Percentiles rank a stretch among this genome's conserved stretches.
These are phyloP conservation scores for Cicer bijugum DNA, from an alignment of 306 rosid genomes.

Conservation along the genomic window DNA sequence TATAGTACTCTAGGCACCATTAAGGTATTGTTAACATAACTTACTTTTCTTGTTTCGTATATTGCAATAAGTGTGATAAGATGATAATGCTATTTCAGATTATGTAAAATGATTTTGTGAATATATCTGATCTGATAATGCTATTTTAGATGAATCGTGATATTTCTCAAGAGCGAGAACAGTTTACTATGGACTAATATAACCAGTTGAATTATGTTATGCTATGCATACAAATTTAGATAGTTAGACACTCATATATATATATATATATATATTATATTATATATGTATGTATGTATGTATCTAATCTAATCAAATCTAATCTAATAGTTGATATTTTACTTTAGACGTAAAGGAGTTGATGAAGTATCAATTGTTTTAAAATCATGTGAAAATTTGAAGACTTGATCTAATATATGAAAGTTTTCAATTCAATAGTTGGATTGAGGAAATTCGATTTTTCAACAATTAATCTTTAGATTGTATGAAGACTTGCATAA, in stretches of 20 bases:
- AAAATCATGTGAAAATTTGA: not conserved
- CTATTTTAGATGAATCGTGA: not conserved
- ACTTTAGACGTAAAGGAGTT: not conserved
- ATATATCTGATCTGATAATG: not conserved
- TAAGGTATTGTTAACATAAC: conserved; percentile 7
- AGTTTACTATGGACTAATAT: not conserved
- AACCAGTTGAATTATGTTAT: not conserved
- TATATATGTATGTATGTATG: no score
- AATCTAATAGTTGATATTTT: not conserved
- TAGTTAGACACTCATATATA: not conserved
- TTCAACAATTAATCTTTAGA: not conserved
- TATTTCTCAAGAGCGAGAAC: conserved; percentile 19
- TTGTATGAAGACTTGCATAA: not conserved
- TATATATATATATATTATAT: not conserved
- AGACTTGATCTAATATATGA: not conserved
- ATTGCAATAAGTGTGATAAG: conserved; percentile 13
- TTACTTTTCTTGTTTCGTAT: conserved; percentile 3
- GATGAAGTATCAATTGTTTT: conserved; percentile 1
- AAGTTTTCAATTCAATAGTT: conserved; percentile 19
- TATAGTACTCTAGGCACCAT: conserved; percentile 15
- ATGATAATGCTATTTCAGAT: not conserved
- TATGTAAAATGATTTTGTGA: conserved; percentile 33
- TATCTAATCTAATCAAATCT: not conserved
- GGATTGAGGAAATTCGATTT: conserved; percentile 8
- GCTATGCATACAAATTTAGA: not conserved